Evolutionary conservation across 805 yeast genomes (phyloP), one percentile per base, ranked within the genome.

Genomic region (Teunomyces tritomae): DNA sequence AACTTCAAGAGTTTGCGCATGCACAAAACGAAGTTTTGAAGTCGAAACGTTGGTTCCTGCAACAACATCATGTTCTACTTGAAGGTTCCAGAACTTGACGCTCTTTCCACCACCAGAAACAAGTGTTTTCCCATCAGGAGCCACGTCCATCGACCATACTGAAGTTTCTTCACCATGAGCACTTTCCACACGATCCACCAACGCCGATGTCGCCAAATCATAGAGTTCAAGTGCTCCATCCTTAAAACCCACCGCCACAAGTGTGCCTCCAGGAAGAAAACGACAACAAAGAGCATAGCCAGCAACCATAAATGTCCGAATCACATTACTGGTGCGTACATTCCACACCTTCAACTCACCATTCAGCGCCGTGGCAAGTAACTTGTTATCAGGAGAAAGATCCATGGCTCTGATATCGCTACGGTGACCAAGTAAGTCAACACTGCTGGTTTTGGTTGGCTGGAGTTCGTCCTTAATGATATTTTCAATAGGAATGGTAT

Each of bases 91-190:
- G 63, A 90, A 89, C 62, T 89, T 89, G 36, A 92, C 85, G 3
- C 80, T 70, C 62, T 91, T 91, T 65, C 94, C 99, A 29, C 97
- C 92, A 8, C 97, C 99, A 2, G 97, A 87, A 0, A 91, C 83
- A 43, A 94, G 71, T 0, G 85, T 76, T 56, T 82, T 85, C 11
- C 98, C 99, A 66, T 92, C 96, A 10, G 85, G 79, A 2, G 92
- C 81, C 29, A 94, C 63, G 63, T 92, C 97, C 56, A 94, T 73
- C 1, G 96, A 84, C 97, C 97, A 94, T 43, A 94, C 80, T 1
- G 97, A 88, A 16, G 70, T 55, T 29, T 62, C 64, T n/a, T 64
- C 71, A 11, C 61, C 69, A 8, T 89, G 96, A 0, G 96, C 97
- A 41, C 51, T 58, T 48, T 85, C 86, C 8, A 87, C 77, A 26